These are phyloP conservation scores for Parastagonospora avenae DNA, from an alignment of 2,329 filamentous ascomycete species.

Conservation along the genomic window DNA sequence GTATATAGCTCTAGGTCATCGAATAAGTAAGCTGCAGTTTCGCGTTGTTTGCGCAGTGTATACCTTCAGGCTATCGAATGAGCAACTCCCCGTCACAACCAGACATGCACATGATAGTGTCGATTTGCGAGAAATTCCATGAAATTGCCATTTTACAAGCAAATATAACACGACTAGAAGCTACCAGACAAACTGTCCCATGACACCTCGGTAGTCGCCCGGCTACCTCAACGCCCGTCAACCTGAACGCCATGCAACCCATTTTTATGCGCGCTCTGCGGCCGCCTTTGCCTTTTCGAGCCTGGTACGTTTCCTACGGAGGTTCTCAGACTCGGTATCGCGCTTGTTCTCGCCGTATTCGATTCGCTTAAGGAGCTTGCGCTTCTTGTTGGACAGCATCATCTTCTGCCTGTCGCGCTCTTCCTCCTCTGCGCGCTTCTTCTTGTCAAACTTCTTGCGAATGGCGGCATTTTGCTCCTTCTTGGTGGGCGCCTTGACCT, in stretches of 20 bases:
- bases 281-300: conserved; percentile 66
- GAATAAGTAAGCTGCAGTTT: too few species aligned
- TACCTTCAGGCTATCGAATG: too few species aligned
- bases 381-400: conserved; percentile 98
- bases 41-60: too few species aligned
- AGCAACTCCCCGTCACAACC: too few species aligned
- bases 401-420: conserved; percentile 92
- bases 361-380: conserved; percentile 98
- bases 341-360: conserved; percentile 92
- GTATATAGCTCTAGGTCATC: too few species aligned
- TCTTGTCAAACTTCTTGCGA: conserved; percentile 69
- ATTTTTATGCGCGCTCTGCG: conserved; percentile 34
- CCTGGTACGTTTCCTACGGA: conserved; percentile 88
- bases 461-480: conserved; percentile 68
- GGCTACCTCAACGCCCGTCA: conserved; percentile 14
- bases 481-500: conserved; percentile 43
- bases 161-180: neutral
- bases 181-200: conserved; percentile 1
- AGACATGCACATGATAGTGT: too few species aligned
- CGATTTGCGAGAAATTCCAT: neutral
- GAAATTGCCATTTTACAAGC: neutral
- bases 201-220: conserved; percentile 7
- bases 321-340: conserved; percentile 84
- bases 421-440: conserved; percentile 72
- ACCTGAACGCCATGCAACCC: conserved; percentile 17